Percentiles rank a stretch among this genome's conserved stretches.
These are phyloP conservation scores for Microcera coccophila DNA, from an alignment of 2,329 filamentous ascomycete genomes.

Conservation along the genomic window DNA sequence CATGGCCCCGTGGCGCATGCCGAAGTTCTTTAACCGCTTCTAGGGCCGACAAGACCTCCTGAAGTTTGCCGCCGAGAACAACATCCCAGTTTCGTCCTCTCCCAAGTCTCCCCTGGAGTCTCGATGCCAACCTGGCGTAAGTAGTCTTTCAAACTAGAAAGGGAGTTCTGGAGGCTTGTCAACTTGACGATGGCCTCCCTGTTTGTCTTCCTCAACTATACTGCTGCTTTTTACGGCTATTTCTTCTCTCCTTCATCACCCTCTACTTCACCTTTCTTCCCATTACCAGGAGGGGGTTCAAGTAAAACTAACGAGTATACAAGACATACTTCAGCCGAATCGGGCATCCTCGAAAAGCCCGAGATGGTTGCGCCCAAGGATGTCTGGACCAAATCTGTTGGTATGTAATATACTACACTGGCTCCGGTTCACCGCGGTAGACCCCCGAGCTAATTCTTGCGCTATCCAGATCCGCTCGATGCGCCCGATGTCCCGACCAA, in stretches of 20 bases:
- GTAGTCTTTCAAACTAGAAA: not conserved
- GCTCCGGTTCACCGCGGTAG: not conserved
- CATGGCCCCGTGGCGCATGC: slow-evolving; percentile 72
- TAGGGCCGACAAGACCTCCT: slow-evolving; percentile 68
- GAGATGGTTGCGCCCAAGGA: slow-evolving; percentile 58
- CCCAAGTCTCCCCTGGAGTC: slow-evolving; percentile 71
- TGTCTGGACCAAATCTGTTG: slow-evolving; percentile 64
- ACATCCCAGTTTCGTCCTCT: slow-evolving; percentile 69
- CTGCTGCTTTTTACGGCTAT: no score
- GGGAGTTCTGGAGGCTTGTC: no score
- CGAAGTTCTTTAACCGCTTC: slow-evolving; percentile 67
- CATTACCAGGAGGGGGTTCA: no score
- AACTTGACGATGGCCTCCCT: not conserved
- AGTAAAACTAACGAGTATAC: slow-evolving; percentile 51
- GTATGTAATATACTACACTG: slow-evolving; percentile 15
- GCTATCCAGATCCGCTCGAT: slow-evolving; percentile 47
- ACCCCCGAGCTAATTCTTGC: slow-evolving; percentile 14
- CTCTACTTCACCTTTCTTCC: no score
- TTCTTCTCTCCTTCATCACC: no score
- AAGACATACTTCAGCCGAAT: slow-evolving; percentile 75
- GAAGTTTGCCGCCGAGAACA: slow-evolving; percentile 63
- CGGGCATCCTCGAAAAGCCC: slow-evolving; percentile 64
- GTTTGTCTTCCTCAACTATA: no score
- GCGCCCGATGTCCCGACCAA: slow-evolving; percentile 62
- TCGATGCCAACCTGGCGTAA: not conserved